phyloP scores from a whole-genome alignment of 805 yeast species.

The Ogataea neopini region DNA sequence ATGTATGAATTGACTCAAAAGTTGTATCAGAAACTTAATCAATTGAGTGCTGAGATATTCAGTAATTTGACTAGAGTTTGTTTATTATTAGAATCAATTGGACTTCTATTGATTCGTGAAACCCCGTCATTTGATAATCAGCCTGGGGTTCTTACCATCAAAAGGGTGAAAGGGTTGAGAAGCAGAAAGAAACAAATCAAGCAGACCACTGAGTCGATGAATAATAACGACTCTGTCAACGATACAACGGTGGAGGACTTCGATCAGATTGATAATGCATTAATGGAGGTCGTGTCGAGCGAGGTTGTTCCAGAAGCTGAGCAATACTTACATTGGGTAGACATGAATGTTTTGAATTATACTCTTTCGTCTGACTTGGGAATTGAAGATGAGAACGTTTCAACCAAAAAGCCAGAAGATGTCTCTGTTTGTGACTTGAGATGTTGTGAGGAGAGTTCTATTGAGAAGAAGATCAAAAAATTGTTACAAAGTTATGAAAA shows the following conservation, averaged over 20 bases:
- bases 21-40: constrained; percentile 39
- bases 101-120: constrained; percentile 60
- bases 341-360: constrained; percentile 33
- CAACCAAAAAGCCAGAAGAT: constrained; percentile 9
- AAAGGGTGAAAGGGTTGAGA: constrained; percentile 78
- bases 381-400: constrained; percentile 23
- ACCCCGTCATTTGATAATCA: constrained; percentile 30
- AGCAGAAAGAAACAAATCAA: constrained; percentile 40
- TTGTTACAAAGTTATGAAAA: constrained; percentile 19
- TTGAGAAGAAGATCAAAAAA: constrained; percentile 25
- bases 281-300: constrained; percentile 40
- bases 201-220: constrained; percentile 17
- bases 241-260: constrained; percentile 29
- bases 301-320: constrained; percentile 39
- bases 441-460: constrained; percentile 23
- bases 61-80: constrained; percentile 51
- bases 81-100: constrained; percentile 69
- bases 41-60: constrained; percentile 40
- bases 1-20: constrained; percentile 26
- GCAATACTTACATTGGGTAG: constrained; percentile 49
- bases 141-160: constrained; percentile 47
- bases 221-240: constrained; percentile 28
- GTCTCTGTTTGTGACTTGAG: constrained; percentile 14
- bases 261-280: constrained; percentile 37
- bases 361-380: constrained; percentile 28